Conservation (phyloP, 495 filamentous ascomycete genomes). For the Penicillium antarcticum region DNA sequence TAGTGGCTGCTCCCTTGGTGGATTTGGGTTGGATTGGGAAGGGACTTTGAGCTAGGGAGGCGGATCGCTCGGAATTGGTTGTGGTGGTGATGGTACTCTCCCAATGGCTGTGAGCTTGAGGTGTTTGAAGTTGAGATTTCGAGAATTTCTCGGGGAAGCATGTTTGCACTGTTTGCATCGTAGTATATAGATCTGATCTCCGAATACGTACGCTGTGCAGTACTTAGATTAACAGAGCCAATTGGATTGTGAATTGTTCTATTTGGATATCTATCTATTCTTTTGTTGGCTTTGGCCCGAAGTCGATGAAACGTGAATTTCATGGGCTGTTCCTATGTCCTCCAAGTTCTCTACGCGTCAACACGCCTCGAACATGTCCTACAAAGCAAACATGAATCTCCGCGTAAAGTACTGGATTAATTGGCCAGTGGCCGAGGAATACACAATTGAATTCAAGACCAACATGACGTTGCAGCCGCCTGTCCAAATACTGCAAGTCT, state of each 20-base stretch:
- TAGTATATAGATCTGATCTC: neutral
- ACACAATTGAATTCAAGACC: neutral
- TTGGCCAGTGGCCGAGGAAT: no score
- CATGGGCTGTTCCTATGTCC: neutral
- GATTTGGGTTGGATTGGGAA: neutral
- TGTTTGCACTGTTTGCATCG: conserved; percentile 42
- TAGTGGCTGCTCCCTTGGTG: neutral
- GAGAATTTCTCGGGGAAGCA: conserved; percentile 33
- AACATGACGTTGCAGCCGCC: neutral
- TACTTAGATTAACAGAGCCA: no score
- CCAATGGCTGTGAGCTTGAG: conserved; percentile 19
- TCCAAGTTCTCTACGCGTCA: neutral
- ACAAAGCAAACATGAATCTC: no score
- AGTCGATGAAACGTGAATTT: no score
- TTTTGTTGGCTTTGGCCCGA: no score
- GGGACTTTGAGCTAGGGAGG: neutral
- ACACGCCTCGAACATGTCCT: no score
- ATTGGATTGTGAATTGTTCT: no score
- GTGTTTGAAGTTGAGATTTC: conserved; percentile 20
- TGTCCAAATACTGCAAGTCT: neutral
- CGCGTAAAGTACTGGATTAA: no score
- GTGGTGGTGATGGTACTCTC: conserved; percentile 1
- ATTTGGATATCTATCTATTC: no score
- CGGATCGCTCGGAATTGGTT: neutral
- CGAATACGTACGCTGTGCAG: neutral